Evolutionary conservation across 176 grass and related monocot genomes (phyloP).

Genomic region (Aegilops tauschii): DNA sequence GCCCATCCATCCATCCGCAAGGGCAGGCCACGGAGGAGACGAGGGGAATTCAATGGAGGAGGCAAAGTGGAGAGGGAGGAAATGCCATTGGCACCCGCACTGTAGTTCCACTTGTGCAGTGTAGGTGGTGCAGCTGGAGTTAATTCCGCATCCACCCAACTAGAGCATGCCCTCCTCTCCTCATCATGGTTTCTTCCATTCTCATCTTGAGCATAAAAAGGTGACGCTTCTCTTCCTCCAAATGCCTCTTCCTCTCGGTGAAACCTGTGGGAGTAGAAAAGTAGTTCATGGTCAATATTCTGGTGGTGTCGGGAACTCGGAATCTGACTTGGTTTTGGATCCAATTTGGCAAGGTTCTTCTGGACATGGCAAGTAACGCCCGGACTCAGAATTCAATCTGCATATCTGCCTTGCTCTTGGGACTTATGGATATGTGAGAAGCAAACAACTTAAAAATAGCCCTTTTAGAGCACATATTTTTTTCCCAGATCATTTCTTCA

Average conservation of each 20-base stretch:
- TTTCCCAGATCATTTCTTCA: too few species aligned
- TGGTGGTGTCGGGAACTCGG: background rate
- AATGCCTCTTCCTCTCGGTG: background rate
- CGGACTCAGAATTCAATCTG: too few species aligned
- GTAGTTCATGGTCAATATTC: background rate
- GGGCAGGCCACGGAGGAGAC: background rate
- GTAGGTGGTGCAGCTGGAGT: constrained; percentile 7
- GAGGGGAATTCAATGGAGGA: background rate
- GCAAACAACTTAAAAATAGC: background rate
- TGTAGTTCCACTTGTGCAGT: background rate
- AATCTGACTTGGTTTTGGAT: background rate
- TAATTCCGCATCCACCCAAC: constrained; percentile 1
- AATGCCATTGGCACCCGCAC: background rate
- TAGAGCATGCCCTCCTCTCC: background rate
- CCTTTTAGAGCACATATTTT: too few species aligned
- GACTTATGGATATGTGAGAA: too few species aligned
- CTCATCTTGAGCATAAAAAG: background rate
- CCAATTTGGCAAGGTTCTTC: background rate
- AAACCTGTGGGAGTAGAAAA: background rate
- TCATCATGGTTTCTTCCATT: background rate
- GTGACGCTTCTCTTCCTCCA: background rate
- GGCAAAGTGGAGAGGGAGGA: background rate
- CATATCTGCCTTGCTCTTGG: too few species aligned
- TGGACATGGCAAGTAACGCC: background rate
- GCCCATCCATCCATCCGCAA: constrained; percentile 8